These are phyloP conservation scores for Backusella luteola DNA, from an alignment of 192 early-diverging fungal genomes.

Conservation along the genomic window DNA sequence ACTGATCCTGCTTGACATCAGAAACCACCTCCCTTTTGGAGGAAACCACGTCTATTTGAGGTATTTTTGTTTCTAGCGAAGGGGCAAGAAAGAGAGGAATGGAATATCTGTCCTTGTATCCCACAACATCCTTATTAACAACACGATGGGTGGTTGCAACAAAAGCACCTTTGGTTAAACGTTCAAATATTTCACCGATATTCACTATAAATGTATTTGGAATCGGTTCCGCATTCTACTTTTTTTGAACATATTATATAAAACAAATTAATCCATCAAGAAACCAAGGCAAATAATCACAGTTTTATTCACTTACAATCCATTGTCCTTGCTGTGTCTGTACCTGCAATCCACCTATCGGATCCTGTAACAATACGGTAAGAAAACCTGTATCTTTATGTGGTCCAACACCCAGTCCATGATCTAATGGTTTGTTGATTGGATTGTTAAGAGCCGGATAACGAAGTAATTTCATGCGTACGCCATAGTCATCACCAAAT, in stretches of 20 bases:
- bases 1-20: slow-evolving; percentile 36
- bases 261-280: not conserved
- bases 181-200: slow-evolving; percentile 62
- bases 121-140: slow-evolving; percentile 40
- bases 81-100: slow-evolving; percentile 59
- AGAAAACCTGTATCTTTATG: slow-evolving; percentile 58
- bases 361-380: slow-evolving; percentile 56
- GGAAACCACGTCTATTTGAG: slow-evolving; percentile 24
- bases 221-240: slow-evolving; percentile 50
- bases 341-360: slow-evolving; percentile 61
- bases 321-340: slow-evolving; percentile 58
- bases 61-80: slow-evolving; percentile 37
- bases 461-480: slow-evolving; percentile 41
- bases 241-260: not conserved
- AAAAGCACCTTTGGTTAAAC: slow-evolving; percentile 46
- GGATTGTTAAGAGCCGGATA: slow-evolving; percentile 43
- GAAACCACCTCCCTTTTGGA: slow-evolving; percentile 28
- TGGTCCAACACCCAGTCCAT: slow-evolving; percentile 54
- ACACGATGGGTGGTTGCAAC: slow-evolving; percentile 61
- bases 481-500: slow-evolving; percentile 41
- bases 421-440: slow-evolving; percentile 31
- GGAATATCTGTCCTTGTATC: slow-evolving; percentile 49
- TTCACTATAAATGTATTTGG: slow-evolving; percentile 63
- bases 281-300: not conserved
- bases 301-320: slow-evolving; percentile 36